A percentile compares a stretch with the other conserved stretches of the same genome.
Conservation (phyloP, 768 basidiomycete species). For the Tremella mesenterica region DNA sequence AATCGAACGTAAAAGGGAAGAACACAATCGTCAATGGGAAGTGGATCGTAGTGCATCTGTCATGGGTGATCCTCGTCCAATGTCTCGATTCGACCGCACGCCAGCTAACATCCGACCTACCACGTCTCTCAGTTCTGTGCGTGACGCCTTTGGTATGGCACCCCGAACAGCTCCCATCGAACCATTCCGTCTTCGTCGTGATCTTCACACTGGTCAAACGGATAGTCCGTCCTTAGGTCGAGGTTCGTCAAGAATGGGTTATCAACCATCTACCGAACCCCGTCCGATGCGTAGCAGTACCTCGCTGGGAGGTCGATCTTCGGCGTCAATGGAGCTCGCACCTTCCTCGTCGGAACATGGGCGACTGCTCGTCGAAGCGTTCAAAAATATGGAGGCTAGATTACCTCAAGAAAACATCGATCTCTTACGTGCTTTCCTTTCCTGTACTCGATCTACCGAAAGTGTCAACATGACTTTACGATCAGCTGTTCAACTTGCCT, state of each 20-base stretch:
- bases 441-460: constrained; percentile 19
- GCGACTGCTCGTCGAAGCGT: constrained; percentile 35
- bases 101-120: constrained; percentile 17
- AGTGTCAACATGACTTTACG: constrained; percentile 15
- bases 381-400: constrained; percentile 22
- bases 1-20: constrained; percentile 19
- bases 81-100: neutral
- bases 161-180: constrained; percentile 26
- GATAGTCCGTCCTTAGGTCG: constrained; percentile 13
- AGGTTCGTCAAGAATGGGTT: constrained; percentile 7
- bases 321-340: constrained; percentile 10
- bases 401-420: constrained; percentile 21
- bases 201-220: constrained; percentile 12
- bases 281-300: constrained; percentile 26
- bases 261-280: constrained; percentile 18
- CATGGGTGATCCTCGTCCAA: constrained; percentile 10
- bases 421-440: constrained; percentile 15
- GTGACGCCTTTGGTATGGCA: constrained; percentile 17
- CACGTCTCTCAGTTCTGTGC: constrained; percentile 30
- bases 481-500: constrained; percentile 11
- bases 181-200: constrained; percentile 8
- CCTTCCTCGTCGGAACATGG: constrained; percentile 28
- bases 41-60: constrained; percentile 19
- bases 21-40: constrained; percentile 28
- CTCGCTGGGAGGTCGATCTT: constrained; percentile 9